These are phyloP conservation scores for Rugonectria rugulosa DNA, from an alignment of 2,329 filamentous ascomycete genomes.

Conservation along the genomic window DNA sequence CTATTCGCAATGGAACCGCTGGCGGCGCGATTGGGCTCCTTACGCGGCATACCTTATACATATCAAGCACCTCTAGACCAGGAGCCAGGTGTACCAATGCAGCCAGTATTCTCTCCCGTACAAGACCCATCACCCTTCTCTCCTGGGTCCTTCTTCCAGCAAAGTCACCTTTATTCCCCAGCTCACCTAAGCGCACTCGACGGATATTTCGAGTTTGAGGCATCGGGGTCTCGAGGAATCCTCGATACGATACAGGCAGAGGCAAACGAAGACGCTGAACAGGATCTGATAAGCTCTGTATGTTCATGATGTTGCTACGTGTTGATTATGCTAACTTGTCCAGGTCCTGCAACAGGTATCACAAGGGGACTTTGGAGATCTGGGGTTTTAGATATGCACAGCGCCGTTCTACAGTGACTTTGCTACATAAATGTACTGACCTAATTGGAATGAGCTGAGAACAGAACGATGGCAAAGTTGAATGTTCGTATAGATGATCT, in stretches of 20 bases:
- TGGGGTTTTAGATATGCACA: constrained; percentile 1
- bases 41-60: constrained; percentile 16
- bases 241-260: neutral
- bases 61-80: neutral
- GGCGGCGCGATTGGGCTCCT: neutral
- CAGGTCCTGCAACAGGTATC: constrained; percentile 15
- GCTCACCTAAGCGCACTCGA: constrained; percentile 1
- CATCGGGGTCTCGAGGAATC: neutral
- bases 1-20: constrained; percentile 14
- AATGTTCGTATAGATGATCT: too few species aligned
- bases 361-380: neutral
- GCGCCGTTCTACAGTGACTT: too few species aligned
- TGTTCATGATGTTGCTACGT: neutral
- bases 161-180: neutral
- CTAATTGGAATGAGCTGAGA: too few species aligned
- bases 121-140: neutral
- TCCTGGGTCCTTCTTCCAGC: neutral
- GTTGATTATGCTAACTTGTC: neutral
- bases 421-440: too few species aligned
- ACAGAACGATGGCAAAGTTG: too few species aligned
- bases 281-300: constrained; percentile 15
- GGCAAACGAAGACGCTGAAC: neutral
- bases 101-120: neutral
- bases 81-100: neutral
- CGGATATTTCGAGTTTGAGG: constrained; percentile 21